Conservation (phyloP, 257 asterid species). For the Paraleonurus japonicus region DNA sequence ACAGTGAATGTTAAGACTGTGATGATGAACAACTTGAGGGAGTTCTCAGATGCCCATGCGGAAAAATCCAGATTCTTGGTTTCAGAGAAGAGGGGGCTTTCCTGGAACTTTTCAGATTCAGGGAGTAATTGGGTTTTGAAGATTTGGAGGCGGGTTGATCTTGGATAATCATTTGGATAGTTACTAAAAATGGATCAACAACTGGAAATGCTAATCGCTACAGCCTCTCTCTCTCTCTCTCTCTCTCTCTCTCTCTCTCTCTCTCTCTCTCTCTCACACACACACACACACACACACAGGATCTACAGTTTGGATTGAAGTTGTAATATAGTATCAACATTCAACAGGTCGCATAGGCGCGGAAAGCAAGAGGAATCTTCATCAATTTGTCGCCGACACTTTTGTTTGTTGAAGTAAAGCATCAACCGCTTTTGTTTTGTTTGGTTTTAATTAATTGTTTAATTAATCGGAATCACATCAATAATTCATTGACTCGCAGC, state of each 20-base stretch:
- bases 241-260: background rate
- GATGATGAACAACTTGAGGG: conserved; percentile 26
- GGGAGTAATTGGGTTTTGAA: conserved; percentile 21
- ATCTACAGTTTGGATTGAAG: background rate
- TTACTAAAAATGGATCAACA: conserved; percentile 6
- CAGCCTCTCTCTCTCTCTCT: background rate
- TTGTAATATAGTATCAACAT: background rate
- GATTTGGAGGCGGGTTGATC: conserved; percentile 24
- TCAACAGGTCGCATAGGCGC: background rate
- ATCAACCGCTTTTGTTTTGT: background rate
- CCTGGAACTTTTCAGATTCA: conserved; percentile 15
- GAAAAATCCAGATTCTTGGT: conserved; percentile 27
- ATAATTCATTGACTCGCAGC: background rate
- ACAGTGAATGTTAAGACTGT: conserved; percentile 25
- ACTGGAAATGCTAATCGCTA: background rate
- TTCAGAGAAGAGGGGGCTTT: conserved; percentile 23
- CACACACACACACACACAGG: background rate
- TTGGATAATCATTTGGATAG: conserved; percentile 28
- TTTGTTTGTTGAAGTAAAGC: background rate
- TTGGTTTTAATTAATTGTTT: background rate
- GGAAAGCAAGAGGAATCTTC: conserved; percentile 18
- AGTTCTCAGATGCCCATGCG: conserved; percentile 27
- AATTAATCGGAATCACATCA: background rate
- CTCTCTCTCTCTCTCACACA: background rate
- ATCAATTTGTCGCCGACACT: conserved; percentile 26